phyloP scores from a whole-genome alignment of 306 rosid species.

The Astragalus membranaceus region DNA sequence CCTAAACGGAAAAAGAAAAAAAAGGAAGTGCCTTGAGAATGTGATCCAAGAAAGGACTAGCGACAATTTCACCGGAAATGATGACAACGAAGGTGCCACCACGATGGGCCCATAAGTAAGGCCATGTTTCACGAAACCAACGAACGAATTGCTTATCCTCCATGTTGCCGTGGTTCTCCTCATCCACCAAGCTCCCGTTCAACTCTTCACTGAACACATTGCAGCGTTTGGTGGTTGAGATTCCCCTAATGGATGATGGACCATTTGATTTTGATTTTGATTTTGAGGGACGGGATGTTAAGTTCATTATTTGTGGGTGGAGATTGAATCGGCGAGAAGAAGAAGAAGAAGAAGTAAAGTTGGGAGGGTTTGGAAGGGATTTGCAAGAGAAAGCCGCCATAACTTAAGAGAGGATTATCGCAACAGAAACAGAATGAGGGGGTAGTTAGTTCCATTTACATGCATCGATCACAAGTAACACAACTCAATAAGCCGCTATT shows the following conservation, averaged over 20 bases:
- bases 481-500: background rate
- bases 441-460: background rate
- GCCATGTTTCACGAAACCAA: constrained; percentile 88
- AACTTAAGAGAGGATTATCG: background rate
- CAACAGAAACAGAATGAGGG: background rate
- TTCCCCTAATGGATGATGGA: background rate
- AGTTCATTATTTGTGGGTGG: background rate
- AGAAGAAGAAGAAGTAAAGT: background rate
- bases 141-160: constrained; percentile 66
- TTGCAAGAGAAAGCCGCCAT: constrained; percentile 40
- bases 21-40: constrained; percentile 59
- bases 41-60: constrained; percentile 44
- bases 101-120: constrained; percentile 67
- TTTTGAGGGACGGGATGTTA: background rate
- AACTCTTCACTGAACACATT: constrained; percentile 18
- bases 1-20: background rate
- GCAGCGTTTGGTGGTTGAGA: background rate
- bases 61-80: constrained; percentile 58
- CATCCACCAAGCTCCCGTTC: constrained; percentile 21
- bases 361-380: constrained; percentile 17
- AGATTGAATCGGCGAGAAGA: constrained; percentile 10
- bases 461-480: background rate
- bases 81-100: constrained; percentile 64
- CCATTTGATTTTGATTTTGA: background rate
- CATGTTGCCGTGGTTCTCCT: constrained; percentile 31